Percentiles rank a stretch among this genome's conserved stretches.
Conservation (phyloP, 2,329 filamentous ascomycete species). For the Colletotrichum shisoi region DNA sequence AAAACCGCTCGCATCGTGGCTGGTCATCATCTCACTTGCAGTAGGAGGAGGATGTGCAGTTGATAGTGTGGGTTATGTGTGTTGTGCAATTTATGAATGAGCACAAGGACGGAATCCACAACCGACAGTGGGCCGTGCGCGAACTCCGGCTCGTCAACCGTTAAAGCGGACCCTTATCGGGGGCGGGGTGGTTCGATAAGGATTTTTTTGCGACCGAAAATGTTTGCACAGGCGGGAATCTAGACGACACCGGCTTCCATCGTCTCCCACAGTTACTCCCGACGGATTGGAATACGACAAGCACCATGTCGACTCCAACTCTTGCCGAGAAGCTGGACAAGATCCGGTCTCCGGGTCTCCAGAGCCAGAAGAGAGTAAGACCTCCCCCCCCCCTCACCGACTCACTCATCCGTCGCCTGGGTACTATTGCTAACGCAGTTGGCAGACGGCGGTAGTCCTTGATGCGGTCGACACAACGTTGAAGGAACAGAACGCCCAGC, state of each 20-base stretch:
- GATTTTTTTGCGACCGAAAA: slow-evolving; percentile 40
- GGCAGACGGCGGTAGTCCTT: slow-evolving; percentile 82
- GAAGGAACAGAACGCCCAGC: slow-evolving; percentile 82
- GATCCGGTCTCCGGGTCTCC: slow-evolving; percentile 94
- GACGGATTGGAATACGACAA: slow-evolving; percentile 40
- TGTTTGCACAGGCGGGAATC: slow-evolving; percentile 29
- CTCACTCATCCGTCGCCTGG: slow-evolving; percentile 22
- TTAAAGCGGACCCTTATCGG: slow-evolving; percentile 35
- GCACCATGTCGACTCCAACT: slow-evolving; percentile 59
- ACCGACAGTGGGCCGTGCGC: too few species aligned
- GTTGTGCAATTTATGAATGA: too few species aligned
- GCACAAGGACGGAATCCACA: too few species aligned
- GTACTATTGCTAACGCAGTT: slow-evolving; percentile 18
- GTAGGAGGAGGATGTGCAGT: too few species aligned
- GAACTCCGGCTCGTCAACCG: too few species aligned
- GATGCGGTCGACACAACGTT: slow-evolving; percentile 92
- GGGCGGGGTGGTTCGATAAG: slow-evolving; percentile 40
- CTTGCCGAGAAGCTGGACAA: slow-evolving; percentile 93
- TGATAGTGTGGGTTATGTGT: too few species aligned
- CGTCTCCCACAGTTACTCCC: slow-evolving; percentile 35
- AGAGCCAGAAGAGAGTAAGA: slow-evolving; percentile 88
- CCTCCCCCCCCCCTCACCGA: not conserved
- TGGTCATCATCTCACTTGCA: too few species aligned
- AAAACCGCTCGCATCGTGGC: too few species aligned
- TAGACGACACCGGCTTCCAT: slow-evolving; percentile 22